Conservation (phyloP, 1,284 basidiomycete genomes). For the Tylopilus sp. region DNA sequence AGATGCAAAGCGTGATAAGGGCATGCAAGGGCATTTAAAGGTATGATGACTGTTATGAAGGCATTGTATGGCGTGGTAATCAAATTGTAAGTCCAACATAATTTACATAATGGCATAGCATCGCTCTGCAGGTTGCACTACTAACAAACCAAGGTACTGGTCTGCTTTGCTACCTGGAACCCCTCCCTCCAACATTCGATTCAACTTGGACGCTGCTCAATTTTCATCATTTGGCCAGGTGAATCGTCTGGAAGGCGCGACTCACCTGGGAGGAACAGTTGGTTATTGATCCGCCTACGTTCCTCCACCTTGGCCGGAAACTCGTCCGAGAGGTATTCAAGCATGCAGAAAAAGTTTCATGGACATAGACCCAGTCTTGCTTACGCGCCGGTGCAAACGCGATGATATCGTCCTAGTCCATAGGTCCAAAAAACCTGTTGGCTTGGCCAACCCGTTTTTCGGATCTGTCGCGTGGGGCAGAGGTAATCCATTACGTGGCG, state of each 20-base stretch:
- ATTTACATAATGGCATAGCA: no score
- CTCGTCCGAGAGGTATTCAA: slow-evolving; percentile 2
- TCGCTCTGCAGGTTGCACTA: neutral
- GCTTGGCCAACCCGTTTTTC: neutral
- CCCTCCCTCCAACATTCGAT: neutral
- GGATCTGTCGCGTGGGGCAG: neutral
- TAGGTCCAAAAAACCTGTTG: neutral
- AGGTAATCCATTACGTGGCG: neutral
- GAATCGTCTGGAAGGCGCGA: neutral
- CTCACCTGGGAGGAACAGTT: neutral
- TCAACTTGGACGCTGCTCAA: neutral
- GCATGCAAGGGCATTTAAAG: no score
- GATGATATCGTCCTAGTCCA: slow-evolving; percentile 3
- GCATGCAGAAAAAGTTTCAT: neutral
- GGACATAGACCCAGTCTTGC: neutral
- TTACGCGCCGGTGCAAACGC: neutral
- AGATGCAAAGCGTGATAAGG: no score
- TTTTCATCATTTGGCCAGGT: neutral
- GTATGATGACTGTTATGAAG: no score
- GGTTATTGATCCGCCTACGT: neutral
- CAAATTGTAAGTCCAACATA: no score
- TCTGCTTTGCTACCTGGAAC: neutral
- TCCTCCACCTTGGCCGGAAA: neutral
- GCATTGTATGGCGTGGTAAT: no score
- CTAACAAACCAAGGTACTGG: neutral